Evolutionary conservation across 129 eudicot genomes (phyloP).

Genomic region (Apium graveolens): DNA sequence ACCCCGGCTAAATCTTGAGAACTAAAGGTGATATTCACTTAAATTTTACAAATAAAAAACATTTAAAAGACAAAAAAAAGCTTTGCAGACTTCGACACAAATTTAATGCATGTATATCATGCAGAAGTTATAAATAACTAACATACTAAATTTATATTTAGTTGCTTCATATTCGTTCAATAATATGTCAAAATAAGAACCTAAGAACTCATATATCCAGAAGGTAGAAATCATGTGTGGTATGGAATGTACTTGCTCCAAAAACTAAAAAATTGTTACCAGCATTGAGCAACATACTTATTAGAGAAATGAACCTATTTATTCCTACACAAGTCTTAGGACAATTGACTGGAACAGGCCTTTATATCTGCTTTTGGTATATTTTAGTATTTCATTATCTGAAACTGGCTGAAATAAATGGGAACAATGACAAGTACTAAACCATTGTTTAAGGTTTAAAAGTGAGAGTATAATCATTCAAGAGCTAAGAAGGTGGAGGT

Average conservation of each 20-base stretch:
- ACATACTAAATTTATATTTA: neutral
- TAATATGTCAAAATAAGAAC: neutral
- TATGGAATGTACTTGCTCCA: neutral
- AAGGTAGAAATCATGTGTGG: neutral
- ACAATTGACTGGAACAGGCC: neutral
- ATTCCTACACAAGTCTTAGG: neutral
- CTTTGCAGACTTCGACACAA: neutral
- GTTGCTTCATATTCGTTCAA: neutral
- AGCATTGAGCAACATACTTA: neutral
- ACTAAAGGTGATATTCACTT: neutral
- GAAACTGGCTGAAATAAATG: neutral
- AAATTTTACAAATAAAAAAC: neutral
- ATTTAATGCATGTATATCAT: neutral
- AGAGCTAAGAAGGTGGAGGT: neutral
- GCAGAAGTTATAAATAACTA: neutral
- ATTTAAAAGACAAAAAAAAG: neutral
- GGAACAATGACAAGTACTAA: neutral
- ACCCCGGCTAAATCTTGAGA: neutral
- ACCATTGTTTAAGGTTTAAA: neutral
- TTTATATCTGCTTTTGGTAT: neutral
- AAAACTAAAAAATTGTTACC: neutral
- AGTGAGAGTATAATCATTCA: neutral
- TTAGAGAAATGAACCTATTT: neutral
- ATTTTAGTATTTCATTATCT: neutral
- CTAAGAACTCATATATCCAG: neutral